Evolutionary conservation across 1,284 basidiomycete species (phyloP).

Genomic region (Malassezia sympodialis): DNA sequence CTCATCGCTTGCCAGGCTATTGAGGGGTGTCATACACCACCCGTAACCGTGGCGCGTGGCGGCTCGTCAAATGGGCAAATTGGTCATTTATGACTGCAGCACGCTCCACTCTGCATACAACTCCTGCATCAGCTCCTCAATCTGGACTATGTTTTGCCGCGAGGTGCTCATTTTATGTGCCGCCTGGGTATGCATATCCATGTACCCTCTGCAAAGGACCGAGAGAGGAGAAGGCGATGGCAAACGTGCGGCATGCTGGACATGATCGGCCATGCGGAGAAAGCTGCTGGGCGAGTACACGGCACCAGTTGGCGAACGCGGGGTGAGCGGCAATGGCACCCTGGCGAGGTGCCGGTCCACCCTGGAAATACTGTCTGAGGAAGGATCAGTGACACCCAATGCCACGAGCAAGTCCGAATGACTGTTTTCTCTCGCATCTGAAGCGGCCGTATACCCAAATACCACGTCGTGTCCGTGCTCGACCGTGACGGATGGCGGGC

Average conservation of each 20-base stretch:
- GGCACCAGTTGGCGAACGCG: neutral
- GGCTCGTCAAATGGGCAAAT: neutral
- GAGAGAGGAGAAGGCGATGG: neutral
- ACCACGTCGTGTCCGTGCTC: neutral
- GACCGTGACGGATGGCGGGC: neutral
- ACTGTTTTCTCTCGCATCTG: neutral
- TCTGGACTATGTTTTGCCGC: neutral
- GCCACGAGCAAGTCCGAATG: neutral
- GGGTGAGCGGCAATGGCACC: neutral
- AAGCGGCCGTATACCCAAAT: neutral
- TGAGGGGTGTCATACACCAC: constrained; percentile 52
- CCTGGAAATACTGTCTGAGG: neutral
- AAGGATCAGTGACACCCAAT: neutral
- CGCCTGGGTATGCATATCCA: neutral
- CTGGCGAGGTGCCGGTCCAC: neutral
- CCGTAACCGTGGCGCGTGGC: neutral
- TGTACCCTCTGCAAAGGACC: neutral
- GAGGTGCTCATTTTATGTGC: neutral
- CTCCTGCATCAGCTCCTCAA: constrained; percentile 1
- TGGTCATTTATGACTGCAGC: neutral
- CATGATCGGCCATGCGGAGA: neutral
- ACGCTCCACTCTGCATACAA: constrained; percentile 2
- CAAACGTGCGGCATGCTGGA: neutral
- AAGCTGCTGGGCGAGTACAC: neutral
- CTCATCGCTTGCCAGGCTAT: constrained; percentile 69